phyloP scores from a whole-genome alignment of 139 green algal genomes.

The Pycnococcus provasolii region DNA sequence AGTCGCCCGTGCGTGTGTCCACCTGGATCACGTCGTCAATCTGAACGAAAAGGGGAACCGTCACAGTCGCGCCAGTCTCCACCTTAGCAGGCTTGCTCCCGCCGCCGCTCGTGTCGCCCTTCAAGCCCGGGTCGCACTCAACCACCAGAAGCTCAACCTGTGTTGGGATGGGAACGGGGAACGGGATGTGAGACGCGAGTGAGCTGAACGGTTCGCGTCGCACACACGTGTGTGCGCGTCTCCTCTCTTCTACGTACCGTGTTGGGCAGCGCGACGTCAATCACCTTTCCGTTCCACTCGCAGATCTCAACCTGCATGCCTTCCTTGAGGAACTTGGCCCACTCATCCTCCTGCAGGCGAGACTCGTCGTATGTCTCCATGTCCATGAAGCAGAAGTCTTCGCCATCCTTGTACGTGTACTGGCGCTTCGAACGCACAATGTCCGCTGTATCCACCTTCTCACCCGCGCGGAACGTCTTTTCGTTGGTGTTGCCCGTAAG shows the following conservation, averaged over 20 bases:
- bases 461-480: slow-evolving; percentile 90
- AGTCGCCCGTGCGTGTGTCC: slow-evolving; percentile 56
- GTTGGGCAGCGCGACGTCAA: slow-evolving; percentile 70
- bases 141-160: slow-evolving; percentile 28
- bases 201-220: neutral
- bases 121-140: slow-evolving; percentile 71
- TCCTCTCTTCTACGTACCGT: slow-evolving; percentile 38
- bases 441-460: slow-evolving; percentile 59
- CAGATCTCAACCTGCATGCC: slow-evolving; percentile 58
- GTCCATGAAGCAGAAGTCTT: slow-evolving; percentile 92
- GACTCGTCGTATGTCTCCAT: slow-evolving; percentile 89
- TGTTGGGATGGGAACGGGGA: neutral
- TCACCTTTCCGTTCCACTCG: slow-evolving; percentile 79
- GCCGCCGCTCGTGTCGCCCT: slow-evolving; percentile 41
- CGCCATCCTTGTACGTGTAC: slow-evolving; percentile 76
- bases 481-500: slow-evolving; percentile 78
- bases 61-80: slow-evolving; percentile 45
- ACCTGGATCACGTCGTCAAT: slow-evolving; percentile 71
- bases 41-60: slow-evolving; percentile 73
- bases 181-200: neutral
- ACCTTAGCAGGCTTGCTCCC: slow-evolving; percentile 79
- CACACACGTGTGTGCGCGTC: neutral
- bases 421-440: slow-evolving; percentile 54
- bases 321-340: slow-evolving; percentile 84
- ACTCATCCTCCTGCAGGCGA: slow-evolving; percentile 65